phyloP scores from a whole-genome alignment of 2,329 filamentous ascomycete species.

The Gliomastix tumulicola region DNA sequence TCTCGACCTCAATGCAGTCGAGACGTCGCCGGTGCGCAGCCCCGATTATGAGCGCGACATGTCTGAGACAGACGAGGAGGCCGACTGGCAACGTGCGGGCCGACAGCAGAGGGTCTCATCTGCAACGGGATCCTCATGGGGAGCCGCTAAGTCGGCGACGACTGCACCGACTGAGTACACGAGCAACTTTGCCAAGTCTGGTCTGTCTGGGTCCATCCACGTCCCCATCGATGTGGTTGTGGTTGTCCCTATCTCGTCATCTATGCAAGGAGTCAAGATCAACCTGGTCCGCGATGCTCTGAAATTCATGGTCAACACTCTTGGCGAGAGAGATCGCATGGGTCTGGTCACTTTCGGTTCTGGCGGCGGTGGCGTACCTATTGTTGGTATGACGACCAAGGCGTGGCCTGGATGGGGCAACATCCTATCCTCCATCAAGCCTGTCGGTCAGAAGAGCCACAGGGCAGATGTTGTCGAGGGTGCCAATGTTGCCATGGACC shows the following conservation, averaged over 20 bases:
- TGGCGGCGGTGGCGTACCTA: constrained; percentile 82
- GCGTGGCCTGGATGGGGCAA: constrained; percentile 88
- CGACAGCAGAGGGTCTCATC: constrained; percentile 70
- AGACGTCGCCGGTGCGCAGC: constrained; percentile 55
- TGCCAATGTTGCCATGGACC: constrained; percentile 95
- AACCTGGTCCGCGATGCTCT: constrained; percentile 87
- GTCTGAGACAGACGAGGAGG: constrained; percentile 80
- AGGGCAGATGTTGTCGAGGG: constrained; percentile 96
- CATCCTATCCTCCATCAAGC: constrained; percentile 78
- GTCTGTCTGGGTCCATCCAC: constrained; percentile 54
- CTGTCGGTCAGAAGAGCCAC: constrained; percentile 93
- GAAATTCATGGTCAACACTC: constrained; percentile 81
- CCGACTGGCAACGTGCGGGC: constrained; percentile 60
- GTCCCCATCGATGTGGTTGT: constrained; percentile 94
- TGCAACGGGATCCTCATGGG: constrained; percentile 73
- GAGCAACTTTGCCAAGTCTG: constrained; percentile 49
- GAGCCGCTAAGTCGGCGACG: constrained; percentile 72
- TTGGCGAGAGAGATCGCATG: constrained; percentile 94
- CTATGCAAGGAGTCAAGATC: constrained; percentile 99
- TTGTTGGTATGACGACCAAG: constrained; percentile 98
- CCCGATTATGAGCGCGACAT: constrained; percentile 76
- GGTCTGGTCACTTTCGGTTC: constrained; percentile 95
- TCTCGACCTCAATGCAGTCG: constrained; percentile 71
- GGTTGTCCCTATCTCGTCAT: constrained; percentile 93
- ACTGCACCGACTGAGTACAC: constrained; percentile 93